Conservation (phyloP, 306 rosid genomes). For the Gastrolobium bilobum region DNA sequence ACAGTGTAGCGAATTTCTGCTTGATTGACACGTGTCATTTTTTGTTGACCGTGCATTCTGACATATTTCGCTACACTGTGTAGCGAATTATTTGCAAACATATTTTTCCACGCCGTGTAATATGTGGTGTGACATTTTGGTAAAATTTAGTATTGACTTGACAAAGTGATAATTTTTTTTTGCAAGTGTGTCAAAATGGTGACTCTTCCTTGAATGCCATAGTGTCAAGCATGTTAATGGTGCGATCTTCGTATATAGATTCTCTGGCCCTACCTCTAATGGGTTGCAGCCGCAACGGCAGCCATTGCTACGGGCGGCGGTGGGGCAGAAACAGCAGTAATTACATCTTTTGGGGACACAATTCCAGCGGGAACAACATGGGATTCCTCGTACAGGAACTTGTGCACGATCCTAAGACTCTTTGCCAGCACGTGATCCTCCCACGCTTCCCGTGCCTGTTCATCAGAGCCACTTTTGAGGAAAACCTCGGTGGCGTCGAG, state of each 20-base stretch:
- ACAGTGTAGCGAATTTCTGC: no score
- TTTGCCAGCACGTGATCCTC: constrained; percentile 42
- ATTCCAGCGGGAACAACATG: background rate
- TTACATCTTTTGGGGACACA: constrained; percentile 7
- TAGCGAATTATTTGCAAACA: no score
- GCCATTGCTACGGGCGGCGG: constrained; percentile 1
- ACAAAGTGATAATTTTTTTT: no score
- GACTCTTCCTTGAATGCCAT: no score
- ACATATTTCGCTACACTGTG: no score
- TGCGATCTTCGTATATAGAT: constrained; percentile 28
- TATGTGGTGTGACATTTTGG: no score
- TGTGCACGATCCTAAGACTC: constrained; percentile 33
- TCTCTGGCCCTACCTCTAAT: constrained; percentile 39
- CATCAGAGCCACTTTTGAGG: background rate
- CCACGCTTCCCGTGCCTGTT: constrained; percentile 43
- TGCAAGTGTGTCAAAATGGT: no score
- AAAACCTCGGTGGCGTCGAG: constrained; percentile 53
- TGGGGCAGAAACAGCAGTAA: background rate
- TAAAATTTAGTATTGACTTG: no score
- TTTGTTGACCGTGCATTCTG: no score
- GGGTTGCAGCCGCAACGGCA: background rate
- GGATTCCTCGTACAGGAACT: constrained; percentile 39
- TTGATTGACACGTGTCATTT: no score
- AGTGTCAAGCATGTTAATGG: constrained; percentile 37
- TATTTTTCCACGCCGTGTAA: no score